A percentile compares a stretch with the other conserved stretches of the same genome.
Evolutionary conservation across 352 stramenopile species (phyloP).

Genomic region (Globisporangium yorkense): DNA sequence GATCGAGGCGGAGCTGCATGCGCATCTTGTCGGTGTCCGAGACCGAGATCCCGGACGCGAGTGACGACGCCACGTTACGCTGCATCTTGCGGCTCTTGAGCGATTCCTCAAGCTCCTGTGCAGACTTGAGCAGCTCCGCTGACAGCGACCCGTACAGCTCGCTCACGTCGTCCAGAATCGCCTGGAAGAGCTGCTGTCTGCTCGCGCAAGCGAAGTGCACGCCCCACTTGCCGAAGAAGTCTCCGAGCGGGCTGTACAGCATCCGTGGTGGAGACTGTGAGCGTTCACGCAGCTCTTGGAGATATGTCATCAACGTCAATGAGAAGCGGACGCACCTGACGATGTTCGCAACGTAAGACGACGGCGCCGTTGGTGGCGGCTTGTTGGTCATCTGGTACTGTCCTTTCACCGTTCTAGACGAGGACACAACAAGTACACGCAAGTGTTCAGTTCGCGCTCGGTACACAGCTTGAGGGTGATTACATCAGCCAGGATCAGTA

Average conservation of each 20-base stretch:
- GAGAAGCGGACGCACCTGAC: conserved; percentile 13
- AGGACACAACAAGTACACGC: background rate
- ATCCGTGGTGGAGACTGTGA: background rate
- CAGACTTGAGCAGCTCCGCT: conserved; percentile 69
- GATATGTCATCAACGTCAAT: no score
- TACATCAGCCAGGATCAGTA: background rate
- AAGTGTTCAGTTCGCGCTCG: background rate
- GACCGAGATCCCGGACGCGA: conserved; percentile 20
- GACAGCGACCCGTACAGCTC: conserved; percentile 57
- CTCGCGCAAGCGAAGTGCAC: conserved; percentile 34
- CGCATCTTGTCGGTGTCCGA: conserved; percentile 87
- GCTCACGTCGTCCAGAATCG: conserved; percentile 56
- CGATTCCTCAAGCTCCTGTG: conserved; percentile 77
- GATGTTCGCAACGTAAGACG: conserved; percentile 76
- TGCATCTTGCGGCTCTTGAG: conserved; percentile 86
- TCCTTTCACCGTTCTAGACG: conserved; percentile 70
- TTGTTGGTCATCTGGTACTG: conserved; percentile 91
- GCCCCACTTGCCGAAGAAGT: conserved; percentile 74
- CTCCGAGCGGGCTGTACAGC: conserved; percentile 35
- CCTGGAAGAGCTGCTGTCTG: conserved; percentile 39
- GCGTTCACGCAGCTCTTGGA: background rate
- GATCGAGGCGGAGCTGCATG: conserved; percentile 67
- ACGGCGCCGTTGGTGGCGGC: conserved; percentile 52
- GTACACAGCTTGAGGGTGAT: background rate
- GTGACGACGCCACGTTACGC: conserved; percentile 29